Evolutionary conservation across 495 filamentous ascomycete species (phyloP), one percentile per base, ranked within the genome.

Genomic region (Daldinia bambusicola): DNA sequence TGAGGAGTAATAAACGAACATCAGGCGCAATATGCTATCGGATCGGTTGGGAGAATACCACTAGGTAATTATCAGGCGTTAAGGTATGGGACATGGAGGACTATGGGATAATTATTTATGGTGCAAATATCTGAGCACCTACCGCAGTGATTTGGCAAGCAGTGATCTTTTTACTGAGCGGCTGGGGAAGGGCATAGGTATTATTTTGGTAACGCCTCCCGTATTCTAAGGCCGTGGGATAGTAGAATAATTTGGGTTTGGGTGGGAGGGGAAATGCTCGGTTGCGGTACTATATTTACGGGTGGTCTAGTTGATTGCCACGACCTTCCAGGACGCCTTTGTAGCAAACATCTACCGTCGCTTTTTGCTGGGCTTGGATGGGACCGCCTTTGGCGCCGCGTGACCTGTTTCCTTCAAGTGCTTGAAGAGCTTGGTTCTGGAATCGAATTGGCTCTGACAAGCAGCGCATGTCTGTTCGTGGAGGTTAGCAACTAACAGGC

Each of bases 371-470:
- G 75, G 61, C 30, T 70, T 74, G 14, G 69, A 71, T n/a, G 67
- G 18, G n/a, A 66, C 74, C 13, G 75, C 13, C 30, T 83, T 74
- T 7, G 82, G 82, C 64, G 85, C 85, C 14, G 88, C 88, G 77
- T 94, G 91, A 6, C 76, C 78, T 6, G 81, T 78, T 18, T 90
- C 85, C 75, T 88, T 88, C 38, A 97, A 82, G 80, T 96, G 93
- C 68, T 85, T 82, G 72, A 93, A 93, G 31, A 97, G 79, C 66
- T 88, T 88, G 18, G 85, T 91, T 70, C 88, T 91, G 5, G 89
- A 91, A 0, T 87, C 64, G 71, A 95, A 95, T 0, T 66, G 75
- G 13, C 81, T 81, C 43, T 85, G 80, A 77, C 93, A 96, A 4
- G 78, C 76, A 1, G 81, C 78, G 76, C 93, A 97, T 41, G 77